These are phyloP conservation scores for Chytriomyces sp. DNA, from an alignment of 192 early-diverging fungal genomes.

Conservation along the genomic window DNA sequence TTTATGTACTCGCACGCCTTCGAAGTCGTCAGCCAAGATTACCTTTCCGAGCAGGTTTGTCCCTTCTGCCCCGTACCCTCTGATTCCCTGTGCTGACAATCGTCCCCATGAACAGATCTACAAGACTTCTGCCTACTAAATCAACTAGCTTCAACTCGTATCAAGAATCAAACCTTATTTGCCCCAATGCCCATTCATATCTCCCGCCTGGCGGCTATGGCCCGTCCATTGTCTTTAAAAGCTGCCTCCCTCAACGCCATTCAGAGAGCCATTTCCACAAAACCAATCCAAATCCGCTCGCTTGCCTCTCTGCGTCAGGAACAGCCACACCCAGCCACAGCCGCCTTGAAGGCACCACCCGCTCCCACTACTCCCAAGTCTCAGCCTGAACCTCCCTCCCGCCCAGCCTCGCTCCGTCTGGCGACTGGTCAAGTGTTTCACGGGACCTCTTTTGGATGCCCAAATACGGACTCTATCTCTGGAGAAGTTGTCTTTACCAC, in stretches of 20 bases:
- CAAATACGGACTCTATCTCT: slow-evolving; percentile 56
- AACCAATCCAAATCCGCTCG: no score
- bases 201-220: no score
- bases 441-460: slow-evolving; percentile 87
- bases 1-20: slow-evolving; percentile 64
- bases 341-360: no score
- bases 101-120: slow-evolving; percentile 41
- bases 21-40: slow-evolving; percentile 88
- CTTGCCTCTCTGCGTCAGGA: no score
- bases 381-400: slow-evolving; percentile 47
- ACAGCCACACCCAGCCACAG: not conserved
- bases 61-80: not conserved
- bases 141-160: not conserved
- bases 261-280: no score
- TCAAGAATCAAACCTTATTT: not conserved
- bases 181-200: no score
- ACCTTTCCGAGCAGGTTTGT: slow-evolving; percentile 84
- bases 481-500: slow-evolving; percentile 98
- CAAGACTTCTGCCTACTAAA: slow-evolving; percentile 37
- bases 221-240: no score
- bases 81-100: not conserved
- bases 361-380: slow-evolving; percentile 31
- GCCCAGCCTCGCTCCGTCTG: slow-evolving; percentile 75
- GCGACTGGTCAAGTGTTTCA: slow-evolving; percentile 81
- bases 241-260: no score